phyloP scores from a whole-genome alignment of 2,329 filamentous ascomycete genomes.

The Cephalotrichum gorgonifer region DNA sequence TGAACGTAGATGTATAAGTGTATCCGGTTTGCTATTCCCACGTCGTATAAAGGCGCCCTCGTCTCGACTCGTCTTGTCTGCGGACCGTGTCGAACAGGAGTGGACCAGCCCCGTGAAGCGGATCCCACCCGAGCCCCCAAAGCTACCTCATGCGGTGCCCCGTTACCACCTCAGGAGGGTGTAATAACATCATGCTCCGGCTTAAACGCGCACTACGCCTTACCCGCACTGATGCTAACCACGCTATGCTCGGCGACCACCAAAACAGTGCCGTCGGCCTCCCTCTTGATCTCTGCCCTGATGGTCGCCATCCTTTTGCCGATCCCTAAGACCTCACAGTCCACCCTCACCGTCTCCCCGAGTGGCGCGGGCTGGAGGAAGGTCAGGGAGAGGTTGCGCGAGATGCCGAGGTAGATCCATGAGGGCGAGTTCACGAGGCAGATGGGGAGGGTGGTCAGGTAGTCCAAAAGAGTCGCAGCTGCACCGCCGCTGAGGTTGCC shows the following conservation, averaged over 20 bases:
- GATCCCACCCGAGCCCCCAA: too few relatives aligned
- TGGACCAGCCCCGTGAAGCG: too few relatives aligned
- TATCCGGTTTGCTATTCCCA: too few relatives aligned
- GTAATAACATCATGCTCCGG: not conserved
- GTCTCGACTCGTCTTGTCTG: too few relatives aligned
- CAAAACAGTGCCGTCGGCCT: conserved; percentile 40
- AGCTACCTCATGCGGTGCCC: too few relatives aligned
- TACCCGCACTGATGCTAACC: conserved; percentile 42
- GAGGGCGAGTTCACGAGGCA: conserved; percentile 39
- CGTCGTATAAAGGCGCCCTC: too few relatives aligned
- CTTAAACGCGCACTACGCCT: conserved; percentile 11
- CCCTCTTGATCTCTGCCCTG: conserved; percentile 42
- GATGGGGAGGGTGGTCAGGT: conserved; percentile 50
- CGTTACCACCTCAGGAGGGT: too few relatives aligned
- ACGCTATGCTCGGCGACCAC: conserved; percentile 56
- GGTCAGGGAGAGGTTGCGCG: conserved; percentile 53
- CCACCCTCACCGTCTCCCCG: conserved; percentile 39
- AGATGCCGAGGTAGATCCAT: conserved; percentile 54
- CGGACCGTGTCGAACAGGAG: too few relatives aligned
- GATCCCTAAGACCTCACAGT: conserved; percentile 46
- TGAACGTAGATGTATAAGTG: too few relatives aligned
- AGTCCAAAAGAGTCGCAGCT: conserved; percentile 57
- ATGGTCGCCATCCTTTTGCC: conserved; percentile 45
- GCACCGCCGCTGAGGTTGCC: conserved; percentile 52
- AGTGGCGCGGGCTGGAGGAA: conserved; percentile 53